phyloP scores from a whole-genome alignment of 257 asterid genomes.

The Capsicum chinense region DNA sequence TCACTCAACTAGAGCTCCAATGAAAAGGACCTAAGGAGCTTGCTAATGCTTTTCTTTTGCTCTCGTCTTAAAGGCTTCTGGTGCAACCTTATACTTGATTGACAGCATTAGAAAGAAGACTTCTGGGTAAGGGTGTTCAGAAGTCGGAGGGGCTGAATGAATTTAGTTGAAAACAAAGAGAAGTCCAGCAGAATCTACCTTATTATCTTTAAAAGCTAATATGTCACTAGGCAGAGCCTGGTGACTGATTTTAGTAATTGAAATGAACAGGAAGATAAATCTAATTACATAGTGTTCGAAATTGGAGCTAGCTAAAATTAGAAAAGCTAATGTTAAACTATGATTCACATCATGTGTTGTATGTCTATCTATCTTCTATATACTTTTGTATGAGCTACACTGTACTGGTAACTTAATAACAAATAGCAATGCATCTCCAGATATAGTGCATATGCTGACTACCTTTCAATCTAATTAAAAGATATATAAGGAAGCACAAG shows the following conservation, averaged over 20 bases:
- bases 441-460: background rate
- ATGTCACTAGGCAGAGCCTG: background rate
- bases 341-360: background rate
- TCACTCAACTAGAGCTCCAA: constrained; percentile 3
- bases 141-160: constrained; percentile 10
- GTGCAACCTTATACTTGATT: background rate
- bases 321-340: background rate
- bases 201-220: background rate
- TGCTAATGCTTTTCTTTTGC: constrained; percentile 12
- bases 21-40: background rate
- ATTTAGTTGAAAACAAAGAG: constrained; percentile 18
- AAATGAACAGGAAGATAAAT: background rate
- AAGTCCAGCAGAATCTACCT: background rate
- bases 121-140: background rate
- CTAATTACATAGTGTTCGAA: background rate
- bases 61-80: background rate
- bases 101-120: background rate
- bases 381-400: background rate
- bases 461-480: constrained; percentile 13
- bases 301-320: background rate
- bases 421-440: background rate
- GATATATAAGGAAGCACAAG: constrained; percentile 19
- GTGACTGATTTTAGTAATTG: background rate
- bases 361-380: background rate
- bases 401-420: background rate